phyloP scores from a whole-genome alignment of 2,329 filamentous ascomycete genomes.

The Phialophora tarda region DNA sequence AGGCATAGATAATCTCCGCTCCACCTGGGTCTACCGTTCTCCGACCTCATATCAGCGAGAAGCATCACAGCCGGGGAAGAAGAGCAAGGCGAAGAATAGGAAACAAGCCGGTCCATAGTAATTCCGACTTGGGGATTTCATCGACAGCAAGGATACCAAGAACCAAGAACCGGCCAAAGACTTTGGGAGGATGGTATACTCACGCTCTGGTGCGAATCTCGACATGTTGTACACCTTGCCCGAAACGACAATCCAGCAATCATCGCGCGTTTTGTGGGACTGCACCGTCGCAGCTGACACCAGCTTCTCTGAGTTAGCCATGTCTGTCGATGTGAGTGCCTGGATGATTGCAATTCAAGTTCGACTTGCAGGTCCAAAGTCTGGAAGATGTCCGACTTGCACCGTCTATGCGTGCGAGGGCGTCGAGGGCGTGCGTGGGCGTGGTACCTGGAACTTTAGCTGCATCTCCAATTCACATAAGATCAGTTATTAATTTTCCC shows the following conservation, averaged over 20 bases:
- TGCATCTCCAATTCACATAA: background rate
- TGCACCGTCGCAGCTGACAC: slow-evolving; percentile 25
- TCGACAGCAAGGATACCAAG: background rate
- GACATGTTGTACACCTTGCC: slow-evolving; percentile 71
- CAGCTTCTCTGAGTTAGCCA: slow-evolving; percentile 5
- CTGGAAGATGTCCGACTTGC: background rate
- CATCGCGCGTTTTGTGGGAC: slow-evolving; percentile 53
- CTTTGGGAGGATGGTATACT: background rate
- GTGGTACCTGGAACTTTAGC: background rate
- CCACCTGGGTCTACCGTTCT: background rate
- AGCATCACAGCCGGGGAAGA: background rate
- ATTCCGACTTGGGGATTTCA: background rate
- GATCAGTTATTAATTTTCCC: background rate
- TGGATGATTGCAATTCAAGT: background rate
- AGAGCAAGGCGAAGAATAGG: background rate
- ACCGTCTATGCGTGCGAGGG: background rate
- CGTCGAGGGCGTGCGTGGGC: background rate
- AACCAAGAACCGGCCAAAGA: background rate
- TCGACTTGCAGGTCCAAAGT: background rate
- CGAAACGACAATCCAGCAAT: slow-evolving; percentile 73
- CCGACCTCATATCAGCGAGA: background rate
- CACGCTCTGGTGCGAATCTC: slow-evolving; percentile 65
- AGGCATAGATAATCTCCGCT: slow-evolving; percentile 51
- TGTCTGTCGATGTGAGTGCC: background rate
- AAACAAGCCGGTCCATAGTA: background rate